phyloP scores from a whole-genome alignment of 192 early-diverging fungal genomes.

The Ramicandelaber brevisporus region DNA sequence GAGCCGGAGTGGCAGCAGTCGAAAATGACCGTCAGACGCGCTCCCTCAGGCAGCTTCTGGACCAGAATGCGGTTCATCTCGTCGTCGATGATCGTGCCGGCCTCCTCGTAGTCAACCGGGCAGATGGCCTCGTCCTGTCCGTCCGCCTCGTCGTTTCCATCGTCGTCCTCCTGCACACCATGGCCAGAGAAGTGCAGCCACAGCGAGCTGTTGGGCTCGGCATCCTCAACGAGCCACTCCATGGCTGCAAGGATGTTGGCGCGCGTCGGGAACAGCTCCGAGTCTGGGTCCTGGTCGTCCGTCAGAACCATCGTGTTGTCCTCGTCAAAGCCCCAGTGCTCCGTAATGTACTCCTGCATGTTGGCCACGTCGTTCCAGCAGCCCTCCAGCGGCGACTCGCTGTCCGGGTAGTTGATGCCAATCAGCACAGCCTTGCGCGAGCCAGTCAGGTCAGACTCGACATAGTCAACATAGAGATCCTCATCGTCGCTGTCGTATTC shows the following conservation, averaged over 20 bases:
- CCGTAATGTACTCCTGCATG: constrained; percentile 21
- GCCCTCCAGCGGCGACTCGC: constrained; percentile 6
- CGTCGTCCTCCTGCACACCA: constrained; percentile 8
- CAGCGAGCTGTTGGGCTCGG: constrained; percentile 28
- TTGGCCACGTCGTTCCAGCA: constrained; percentile 10
- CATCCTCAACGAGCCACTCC: constrained; percentile 29
- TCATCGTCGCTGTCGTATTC: too few relatives aligned
- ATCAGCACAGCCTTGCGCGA: constrained; percentile 11
- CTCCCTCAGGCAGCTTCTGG: constrained; percentile 23
- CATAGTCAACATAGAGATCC: too few relatives aligned
- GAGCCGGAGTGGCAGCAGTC: constrained; percentile 36
- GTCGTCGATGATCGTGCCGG: constrained; percentile 36
- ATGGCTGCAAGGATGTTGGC: constrained; percentile 28
- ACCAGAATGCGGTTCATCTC: constrained; percentile 23
- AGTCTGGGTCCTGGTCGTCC: constrained; percentile 20
- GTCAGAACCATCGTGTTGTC: constrained; percentile 24
- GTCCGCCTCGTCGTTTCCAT: constrained; percentile 19
- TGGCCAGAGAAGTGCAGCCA: constrained; percentile 44
- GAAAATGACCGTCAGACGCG: constrained; percentile 34
- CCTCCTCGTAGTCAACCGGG: constrained; percentile 28
- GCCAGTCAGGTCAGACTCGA: too few relatives aligned
- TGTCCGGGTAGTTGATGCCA: constrained; percentile 13
- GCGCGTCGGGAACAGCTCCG: constrained; percentile 6
- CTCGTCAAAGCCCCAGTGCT: constrained; percentile 16
- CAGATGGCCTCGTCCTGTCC: constrained; percentile 32